Evolutionary conservation across 805 yeast genomes (phyloP), one percentile per base, ranked within the genome.

Genomic region (Zygosaccharomyces siamensis): DNA sequence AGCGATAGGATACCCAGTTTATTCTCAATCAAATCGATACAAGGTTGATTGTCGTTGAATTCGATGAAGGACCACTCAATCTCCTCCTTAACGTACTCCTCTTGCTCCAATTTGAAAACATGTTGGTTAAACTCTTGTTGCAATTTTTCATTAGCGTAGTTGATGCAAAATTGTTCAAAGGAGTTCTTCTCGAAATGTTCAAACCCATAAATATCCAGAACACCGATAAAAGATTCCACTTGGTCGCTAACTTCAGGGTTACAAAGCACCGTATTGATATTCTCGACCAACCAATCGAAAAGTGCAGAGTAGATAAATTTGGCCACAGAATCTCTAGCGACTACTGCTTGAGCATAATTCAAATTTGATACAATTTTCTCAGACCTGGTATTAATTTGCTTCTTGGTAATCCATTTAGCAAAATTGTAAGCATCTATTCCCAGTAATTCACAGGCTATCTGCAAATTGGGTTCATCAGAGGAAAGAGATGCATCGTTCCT

Each of bases 51-150:
- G 67, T 92, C 99, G 49, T 93, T 82, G 63, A 90, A 92, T 60
- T 92, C 97, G 60, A 92, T 93, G 62, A 92, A 93, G 12, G 93
- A 86, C 98, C 99, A 93, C 66, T 90, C 95, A 54, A 92, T 92
- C 61, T 90, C 86, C 71, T 92, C 99, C 51, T 79, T 80, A 45
- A 89, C 79, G 64, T 92, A 92, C 64, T 93, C 97, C 62, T 92
- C 97, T 73, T 93, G 98, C 65, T 92, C 99, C 53, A 93, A 77
- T 66, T 93, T 93, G 79, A 92, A 92, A 46, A 93, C 97, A 63
- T 93, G 98, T 71, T 89, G 97, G 62, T 90, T 93, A 70, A 92
- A 92, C 67, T 92, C 97, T 69, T 92, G 99, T 70, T 92, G 99
- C 59, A 92, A 77, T 70, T 92, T 92, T 72, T 92, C 99, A 69